Evolutionary conservation across 2,329 filamentous ascomycete genomes (phyloP).

Genomic region (Curvularia hawaiiensis): DNA sequence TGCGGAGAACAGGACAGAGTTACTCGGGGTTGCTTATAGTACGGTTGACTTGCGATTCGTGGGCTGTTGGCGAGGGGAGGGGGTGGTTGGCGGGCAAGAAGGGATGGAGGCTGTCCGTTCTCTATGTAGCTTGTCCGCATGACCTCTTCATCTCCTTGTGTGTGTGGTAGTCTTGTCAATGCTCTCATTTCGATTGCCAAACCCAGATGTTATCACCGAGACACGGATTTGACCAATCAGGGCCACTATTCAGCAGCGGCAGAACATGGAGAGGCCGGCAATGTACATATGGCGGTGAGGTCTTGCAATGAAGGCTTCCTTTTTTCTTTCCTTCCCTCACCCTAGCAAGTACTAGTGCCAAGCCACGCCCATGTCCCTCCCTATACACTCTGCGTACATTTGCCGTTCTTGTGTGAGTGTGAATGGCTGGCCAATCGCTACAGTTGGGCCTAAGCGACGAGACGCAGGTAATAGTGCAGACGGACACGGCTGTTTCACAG

Average conservation of each 20-base stretch:
- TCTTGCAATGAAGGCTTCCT: neutral
- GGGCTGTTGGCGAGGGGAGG: neutral
- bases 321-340: neutral
- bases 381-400: neutral
- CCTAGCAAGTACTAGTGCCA: neutral
- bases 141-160: neutral
- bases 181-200: slow-evolving; percentile 4
- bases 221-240: neutral
- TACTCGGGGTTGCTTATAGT: neutral
- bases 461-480: neutral
- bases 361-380: neutral
- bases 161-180: slow-evolving; percentile 2
- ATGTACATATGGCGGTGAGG: slow-evolving; percentile 15
- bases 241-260: slow-evolving; percentile 2
- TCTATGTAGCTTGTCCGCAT: slow-evolving; percentile 5
- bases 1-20: neutral
- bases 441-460: slow-evolving; percentile 2
- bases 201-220: neutral
- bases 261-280: slow-evolving; percentile 6
- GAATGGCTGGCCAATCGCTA: slow-evolving; percentile 4
- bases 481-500: neutral
- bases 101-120: neutral
- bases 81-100: neutral
- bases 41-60: slow-evolving; percentile 7
- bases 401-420: neutral